phyloP scores from a whole-genome alignment of 208 protist species.

The Acanthamoeba culbertsoni region DNA sequence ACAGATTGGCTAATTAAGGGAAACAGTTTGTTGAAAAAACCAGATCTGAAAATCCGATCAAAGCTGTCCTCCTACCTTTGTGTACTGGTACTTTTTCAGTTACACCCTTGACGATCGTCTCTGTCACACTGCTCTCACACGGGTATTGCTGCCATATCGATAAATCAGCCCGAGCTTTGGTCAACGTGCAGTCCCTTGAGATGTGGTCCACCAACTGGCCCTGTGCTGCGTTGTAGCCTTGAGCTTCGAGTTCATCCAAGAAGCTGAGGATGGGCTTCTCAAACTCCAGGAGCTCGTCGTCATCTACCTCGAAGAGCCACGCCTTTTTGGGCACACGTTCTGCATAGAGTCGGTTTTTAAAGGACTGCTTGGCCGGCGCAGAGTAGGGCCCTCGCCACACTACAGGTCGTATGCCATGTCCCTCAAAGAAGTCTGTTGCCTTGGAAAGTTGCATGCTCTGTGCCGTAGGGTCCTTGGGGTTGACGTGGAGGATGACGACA shows the following conservation, averaged over 20 bases:
- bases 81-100: background rate
- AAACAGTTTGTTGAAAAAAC: background rate
- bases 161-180: too few relatives aligned
- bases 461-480: background rate
- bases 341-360: background rate
- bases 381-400: background rate
- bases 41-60: background rate
- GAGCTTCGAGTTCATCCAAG: background rate
- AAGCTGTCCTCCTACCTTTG: background rate
- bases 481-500: background rate
- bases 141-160: background rate
- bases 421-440: background rate
- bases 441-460: background rate
- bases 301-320: background rate
- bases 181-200: background rate
- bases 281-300: conserved; percentile 22
- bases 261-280: background rate
- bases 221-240: background rate
- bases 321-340: background rate
- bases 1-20: background rate
- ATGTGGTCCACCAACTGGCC: background rate
- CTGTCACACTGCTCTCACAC: background rate
- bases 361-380: background rate
- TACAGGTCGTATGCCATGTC: background rate
- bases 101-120: background rate